Base-by-base conservation (phyloP, 2,329 filamentous ascomycete genomes). In the Eurotiales sp. region DNA sequence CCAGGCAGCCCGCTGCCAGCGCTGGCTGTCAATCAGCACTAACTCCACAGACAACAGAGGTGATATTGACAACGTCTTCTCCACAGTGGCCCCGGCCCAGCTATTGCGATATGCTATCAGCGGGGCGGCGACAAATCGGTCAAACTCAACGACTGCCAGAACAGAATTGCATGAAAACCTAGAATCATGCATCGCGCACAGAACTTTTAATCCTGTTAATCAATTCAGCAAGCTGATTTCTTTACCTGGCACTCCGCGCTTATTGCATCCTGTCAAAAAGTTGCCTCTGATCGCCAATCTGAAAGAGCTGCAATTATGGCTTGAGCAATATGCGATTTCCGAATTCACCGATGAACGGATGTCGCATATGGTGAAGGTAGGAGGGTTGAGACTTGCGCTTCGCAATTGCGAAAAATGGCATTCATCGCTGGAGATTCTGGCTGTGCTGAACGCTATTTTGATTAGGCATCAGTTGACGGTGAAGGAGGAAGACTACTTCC, bases 31-130 rank as follows among this genome's bases (percentile, higher is more conserved):
- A n/a, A 48, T n/a, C 8, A 42, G 27, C 21, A n/a, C 39, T 40
- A 40, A 19, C 45, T 45, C 46, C 46, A 53, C 50, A 25, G 32
- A n/a, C n/a, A n/a, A n/a, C n/a, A n/a, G n/a, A n/a, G n/a, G n/a
- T n/a, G n/a, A n/a, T n/a, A n/a, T n/a, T n/a, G n/a, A n/a, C n/a
- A n/a, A n/a, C n/a, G n/a, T n/a, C n/a, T n/a, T n/a, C n/a, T 45
- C 46, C 46, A 53, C 50, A 25, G 32, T 63, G 49, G 56, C 61
- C 34, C 57, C 62, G 19, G 62, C 65, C 17, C 59, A 69, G 46
- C 42, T 69, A 42, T 55, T 70, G 34, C 64, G 66, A 48, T 70
- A 64, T 55, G 57, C 61, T 11, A 42, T 71, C 30, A 67, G 55
- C 8, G 60, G 60, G 25, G 32, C 44, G n/a, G n/a, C n/a, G n/a